A percentile compares a stretch with the other conserved stretches of the same genome.
phyloP scores from a whole-genome alignment of 441 rosid genomes.

The Corymbia citriodora region DNA sequence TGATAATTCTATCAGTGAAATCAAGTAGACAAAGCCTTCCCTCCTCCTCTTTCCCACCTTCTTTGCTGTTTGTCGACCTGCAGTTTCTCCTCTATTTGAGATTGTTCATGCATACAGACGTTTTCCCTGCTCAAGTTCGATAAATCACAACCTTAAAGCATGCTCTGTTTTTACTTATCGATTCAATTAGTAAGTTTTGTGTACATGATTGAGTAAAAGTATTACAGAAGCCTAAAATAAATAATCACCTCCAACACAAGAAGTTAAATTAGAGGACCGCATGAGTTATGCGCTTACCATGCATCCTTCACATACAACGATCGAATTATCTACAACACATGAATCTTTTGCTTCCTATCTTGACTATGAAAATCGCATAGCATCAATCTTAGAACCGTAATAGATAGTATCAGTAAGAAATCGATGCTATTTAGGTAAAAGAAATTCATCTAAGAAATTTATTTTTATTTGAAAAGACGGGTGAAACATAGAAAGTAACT shows the following conservation, averaged over 20 bases:
- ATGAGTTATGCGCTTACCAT: not conserved
- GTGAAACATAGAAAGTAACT: not conserved
- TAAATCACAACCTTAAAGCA: not conserved
- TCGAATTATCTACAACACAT: not conserved
- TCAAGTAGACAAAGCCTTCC: not conserved
- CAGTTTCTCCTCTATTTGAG: not conserved
- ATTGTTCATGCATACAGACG: accelerated
- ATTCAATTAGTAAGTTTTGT: not conserved
- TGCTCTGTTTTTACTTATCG: not conserved
- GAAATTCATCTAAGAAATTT: no score
- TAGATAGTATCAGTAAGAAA: not conserved
- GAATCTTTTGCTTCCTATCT: not conserved
- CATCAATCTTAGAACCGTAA: no score
- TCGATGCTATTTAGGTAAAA: no score
- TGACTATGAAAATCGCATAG: not conserved
- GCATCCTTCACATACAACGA: not conserved
- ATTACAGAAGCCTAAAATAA: not conserved
- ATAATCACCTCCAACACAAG: not conserved
- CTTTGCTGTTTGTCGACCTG: not conserved
- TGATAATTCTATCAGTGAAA: not conserved
- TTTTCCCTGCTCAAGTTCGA: accelerated
- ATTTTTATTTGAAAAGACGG: not conserved
- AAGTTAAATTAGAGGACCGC: not conserved
- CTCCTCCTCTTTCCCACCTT: not conserved
- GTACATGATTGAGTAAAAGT: not conserved